These are phyloP conservation scores for Myxozyma nipponensis DNA, from an alignment of 805 yeast genomes.

Conservation along the genomic window DNA sequence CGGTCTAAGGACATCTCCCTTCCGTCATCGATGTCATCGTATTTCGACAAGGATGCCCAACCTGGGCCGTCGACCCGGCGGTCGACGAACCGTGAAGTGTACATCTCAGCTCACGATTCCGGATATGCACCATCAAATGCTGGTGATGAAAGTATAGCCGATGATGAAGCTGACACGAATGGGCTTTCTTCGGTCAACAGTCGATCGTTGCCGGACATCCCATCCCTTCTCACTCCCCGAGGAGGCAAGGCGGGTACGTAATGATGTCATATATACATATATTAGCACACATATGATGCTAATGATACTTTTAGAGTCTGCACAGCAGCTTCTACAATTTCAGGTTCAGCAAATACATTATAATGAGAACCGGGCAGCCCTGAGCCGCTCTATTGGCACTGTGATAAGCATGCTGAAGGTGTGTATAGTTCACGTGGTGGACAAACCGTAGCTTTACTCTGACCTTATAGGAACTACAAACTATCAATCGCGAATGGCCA, in stretches of 20 bases:
- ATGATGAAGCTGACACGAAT: neutral
- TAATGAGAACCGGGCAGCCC: constrained; percentile 62
- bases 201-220: neutral
- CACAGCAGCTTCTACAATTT: constrained; percentile 36
- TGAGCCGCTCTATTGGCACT: constrained; percentile 47
- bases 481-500: constrained; percentile 32
- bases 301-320: constrained; percentile 15
- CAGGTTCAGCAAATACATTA: constrained; percentile 72
- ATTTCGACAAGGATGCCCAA: constrained; percentile 16
- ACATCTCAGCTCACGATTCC: constrained; percentile 23
- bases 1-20: too few relatives aligned
- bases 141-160: constrained; percentile 6
- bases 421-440: neutral
- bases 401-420: constrained; percentile 30
- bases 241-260: neutral
- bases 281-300: neutral
- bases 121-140: constrained; percentile 29
- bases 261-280: neutral
- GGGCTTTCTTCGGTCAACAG: neutral
- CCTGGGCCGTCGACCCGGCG: constrained; percentile 19
- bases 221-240: neutral
- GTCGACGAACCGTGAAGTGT: constrained; percentile 14
- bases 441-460: too few relatives aligned
- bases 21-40: constrained; percentile 17
- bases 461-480: constrained; percentile 29